Base-by-base conservation (phyloP, 2,329 filamentous ascomycete genomes). In the Botrytis paeoniae region DNA sequence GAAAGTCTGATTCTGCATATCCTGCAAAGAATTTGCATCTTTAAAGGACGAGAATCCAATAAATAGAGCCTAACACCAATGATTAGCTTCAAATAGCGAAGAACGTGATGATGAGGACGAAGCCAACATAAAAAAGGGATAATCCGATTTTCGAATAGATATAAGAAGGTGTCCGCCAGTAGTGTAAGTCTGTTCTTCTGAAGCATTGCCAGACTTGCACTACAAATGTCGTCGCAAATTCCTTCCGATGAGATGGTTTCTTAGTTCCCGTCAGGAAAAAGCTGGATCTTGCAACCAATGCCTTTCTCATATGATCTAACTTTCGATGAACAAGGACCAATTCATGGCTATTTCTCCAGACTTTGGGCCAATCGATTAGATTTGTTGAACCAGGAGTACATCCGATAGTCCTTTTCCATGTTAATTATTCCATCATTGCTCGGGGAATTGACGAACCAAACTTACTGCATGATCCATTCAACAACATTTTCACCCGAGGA, bases 401-500 rank as follows among this genome's bases (percentile, higher is more conserved):
- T 3, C 89, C 89, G 35, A 91, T 87, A 5, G 83, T 86, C 69
- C 71, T 73, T 72, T 25, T 32, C 20, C 16, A 35, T 14, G 39
- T 71, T 41, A 71, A 51, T 14, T 29, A 3, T 18, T 1, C 39
- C 57, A 51, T 35, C 29, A 6, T 10, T 16, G 10, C 2, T 69
- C 25, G 6, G 22, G 9, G 18, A 18, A 14, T 25, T 57, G 35
- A 10, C 14, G 7, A 35, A 32, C 20, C 10, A 60, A 9, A 25
- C 72, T 65, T 51, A 71, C 71, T 88, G 86, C 3, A 89, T 81
- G 91, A 95, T 94, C 91, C 91, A 94, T 82, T 95, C 93, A 41
- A 93, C 93, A 3, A 93, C 93, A 82, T 96, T 96, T 60, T 90
- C 91, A n/a, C 88, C 88, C 0, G 83, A 78, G 1, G 90, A 90